These are phyloP conservation scores for Fraxinus cuspidata DNA, from an alignment of 257 asterid species.

Conservation along the genomic window DNA sequence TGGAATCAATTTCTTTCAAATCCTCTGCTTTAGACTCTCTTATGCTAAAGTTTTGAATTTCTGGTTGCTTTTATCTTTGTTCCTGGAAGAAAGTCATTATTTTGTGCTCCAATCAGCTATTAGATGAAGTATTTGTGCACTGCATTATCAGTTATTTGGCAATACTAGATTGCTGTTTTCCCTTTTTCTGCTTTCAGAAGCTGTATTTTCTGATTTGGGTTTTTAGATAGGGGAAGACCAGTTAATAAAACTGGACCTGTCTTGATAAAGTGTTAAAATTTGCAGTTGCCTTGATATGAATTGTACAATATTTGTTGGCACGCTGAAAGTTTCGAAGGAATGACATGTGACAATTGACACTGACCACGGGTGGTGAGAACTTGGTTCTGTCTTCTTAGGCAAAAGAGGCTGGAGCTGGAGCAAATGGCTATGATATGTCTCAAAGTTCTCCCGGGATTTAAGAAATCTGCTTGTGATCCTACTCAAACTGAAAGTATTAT, in stretches of 20 bases:
- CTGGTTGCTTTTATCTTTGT: background rate
- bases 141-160: background rate
- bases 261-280: background rate
- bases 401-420: too few relatives aligned
- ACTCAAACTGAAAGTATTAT: background rate
- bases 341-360: too few relatives aligned
- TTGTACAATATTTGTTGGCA: too few relatives aligned
- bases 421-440: too few relatives aligned
- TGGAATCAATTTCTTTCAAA: too few relatives aligned
- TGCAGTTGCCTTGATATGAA: background rate
- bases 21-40: background rate
- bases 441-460: background rate
- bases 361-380: too few relatives aligned
- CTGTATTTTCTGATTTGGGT: too few relatives aligned
- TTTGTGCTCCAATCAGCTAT: background rate
- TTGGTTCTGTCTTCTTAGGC: too few relatives aligned
- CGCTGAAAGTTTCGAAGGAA: too few relatives aligned
- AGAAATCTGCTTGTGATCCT: too few relatives aligned
- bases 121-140: background rate
- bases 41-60: background rate
- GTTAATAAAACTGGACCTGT: background rate
- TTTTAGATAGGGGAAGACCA: background rate
- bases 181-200: background rate
- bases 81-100: background rate
- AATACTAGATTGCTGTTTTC: background rate